Conservation (phyloP, 2,329 filamentous ascomycete species). For the Berkeleyomyces basicola region DNA sequence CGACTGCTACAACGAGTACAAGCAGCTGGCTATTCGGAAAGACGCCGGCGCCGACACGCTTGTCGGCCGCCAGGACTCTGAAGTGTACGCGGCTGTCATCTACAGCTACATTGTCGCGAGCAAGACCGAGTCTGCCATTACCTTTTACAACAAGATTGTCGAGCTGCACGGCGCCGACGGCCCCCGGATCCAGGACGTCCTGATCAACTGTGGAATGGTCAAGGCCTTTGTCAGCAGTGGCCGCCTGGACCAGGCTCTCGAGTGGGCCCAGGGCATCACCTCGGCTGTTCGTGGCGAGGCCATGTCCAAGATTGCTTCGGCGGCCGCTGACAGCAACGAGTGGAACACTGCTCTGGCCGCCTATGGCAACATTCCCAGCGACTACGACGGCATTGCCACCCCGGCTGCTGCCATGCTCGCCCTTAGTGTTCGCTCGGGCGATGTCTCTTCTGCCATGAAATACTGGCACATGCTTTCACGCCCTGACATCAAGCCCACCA, state of each 20-base stretch:
- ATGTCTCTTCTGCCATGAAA: conserved; percentile 57
- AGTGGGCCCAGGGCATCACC: conserved; percentile 50
- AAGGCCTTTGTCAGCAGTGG: conserved; percentile 57
- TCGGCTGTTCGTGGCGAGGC: conserved; percentile 36
- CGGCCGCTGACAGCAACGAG: conserved; percentile 66
- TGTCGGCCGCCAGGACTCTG: conserved; percentile 56
- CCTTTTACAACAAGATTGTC: conserved; percentile 71
- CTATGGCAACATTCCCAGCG: conserved; percentile 40
- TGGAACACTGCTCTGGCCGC: conserved; percentile 50
- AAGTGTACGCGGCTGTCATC: conserved; percentile 83
- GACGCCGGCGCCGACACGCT: conserved; percentile 56
- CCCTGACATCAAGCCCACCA: conserved; percentile 40
- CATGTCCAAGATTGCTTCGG: conserved; percentile 56
- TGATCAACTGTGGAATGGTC: conserved; percentile 61
- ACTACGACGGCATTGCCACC: conserved; percentile 32
- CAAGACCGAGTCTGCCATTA: conserved; percentile 63
- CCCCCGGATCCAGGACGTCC: conserved; percentile 49
- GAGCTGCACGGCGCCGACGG: conserved; percentile 41
- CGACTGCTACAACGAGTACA: conserved; percentile 92
- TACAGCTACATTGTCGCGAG: conserved; percentile 74
- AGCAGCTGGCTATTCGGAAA: conserved; percentile 67
- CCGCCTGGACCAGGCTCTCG: conserved; percentile 55
- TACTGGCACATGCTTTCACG: conserved; percentile 65
- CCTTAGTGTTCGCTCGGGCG: conserved; percentile 67
- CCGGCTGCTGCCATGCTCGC: conserved; percentile 72